Evolutionary conservation across 306 rosid species (phyloP), one percentile per base, ranked within the genome.

Genomic region (Sesbania bispinosa): DNA sequence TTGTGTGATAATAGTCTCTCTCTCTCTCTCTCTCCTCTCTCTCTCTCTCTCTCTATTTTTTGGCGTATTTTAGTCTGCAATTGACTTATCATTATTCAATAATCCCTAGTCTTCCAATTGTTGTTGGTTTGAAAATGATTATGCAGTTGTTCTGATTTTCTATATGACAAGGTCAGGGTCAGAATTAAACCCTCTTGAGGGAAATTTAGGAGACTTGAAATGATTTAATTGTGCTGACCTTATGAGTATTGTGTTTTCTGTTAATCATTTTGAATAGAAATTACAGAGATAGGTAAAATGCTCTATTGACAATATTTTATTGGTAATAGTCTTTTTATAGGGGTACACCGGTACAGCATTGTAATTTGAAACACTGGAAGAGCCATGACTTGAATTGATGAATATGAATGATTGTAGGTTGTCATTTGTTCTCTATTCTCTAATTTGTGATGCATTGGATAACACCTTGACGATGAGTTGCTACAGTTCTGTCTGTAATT

Each of bases 91-190:
- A 2, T 14, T 38, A 3, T 48, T 77, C 13, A 26, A 8, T 61
- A 39, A 47, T 61, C 14, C 58, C 8, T 13, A 16, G 32, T 60
- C 29, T 60, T 64, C 41, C 27, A 58, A 16, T 51, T 53, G n/a
- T 32, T 61, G 7, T 45, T 54, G 48, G 75, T 46, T 68, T 68
- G 14, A 63, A 7, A 18, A 46, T 54, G 57, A 36, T 72, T 66
- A 27, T 48, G 35, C 18, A 29, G 62, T 15, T 68, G 33, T 46
- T 52, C 8, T 43, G 42, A 27, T 67, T 26, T 58, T 76, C 52
- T 64, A 29, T 14, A 18, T 27, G 10, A 26, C 19, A 46, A 10
- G 64, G 70, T 33, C 16, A 9, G 19, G 24, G 46, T 50, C 26
- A 58, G 58, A 58, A 30, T 47, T 35, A 48, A 58, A 52, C 26